phyloP scores from a whole-genome alignment of 106 monocot genomes.

The Dactylorhiza incarnata region DNA sequence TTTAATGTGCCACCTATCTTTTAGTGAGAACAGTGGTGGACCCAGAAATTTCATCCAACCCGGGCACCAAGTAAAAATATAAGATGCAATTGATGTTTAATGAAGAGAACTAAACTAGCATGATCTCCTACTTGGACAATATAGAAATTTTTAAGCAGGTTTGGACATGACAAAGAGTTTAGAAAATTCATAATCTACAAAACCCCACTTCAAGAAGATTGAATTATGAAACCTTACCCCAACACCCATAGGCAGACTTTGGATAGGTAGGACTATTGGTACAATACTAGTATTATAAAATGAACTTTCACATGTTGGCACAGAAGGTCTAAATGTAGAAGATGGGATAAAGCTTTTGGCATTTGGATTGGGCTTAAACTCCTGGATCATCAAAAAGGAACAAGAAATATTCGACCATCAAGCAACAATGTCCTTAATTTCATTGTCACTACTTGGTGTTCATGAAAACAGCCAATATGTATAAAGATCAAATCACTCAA shows the following conservation, averaged over 20 bases:
- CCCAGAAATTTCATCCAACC: too few relatives aligned
- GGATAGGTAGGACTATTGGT: constrained; percentile 53
- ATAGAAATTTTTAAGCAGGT: neutral
- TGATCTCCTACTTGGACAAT: neutral
- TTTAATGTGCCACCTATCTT: too few relatives aligned
- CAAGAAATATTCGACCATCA: neutral
- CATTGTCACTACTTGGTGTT: too few relatives aligned
- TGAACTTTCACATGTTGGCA: constrained; percentile 34
- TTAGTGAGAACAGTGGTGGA: too few relatives aligned
- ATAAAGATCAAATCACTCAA: too few relatives aligned
- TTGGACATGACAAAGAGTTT: neutral
- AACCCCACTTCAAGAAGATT: neutral
- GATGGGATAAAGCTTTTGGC: constrained; percentile 78
- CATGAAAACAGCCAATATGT: too few relatives aligned
- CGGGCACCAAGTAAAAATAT: too few relatives aligned
- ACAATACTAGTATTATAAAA: constrained; percentile 50
- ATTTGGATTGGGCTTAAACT: constrained; percentile 90
- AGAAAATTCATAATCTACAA: neutral
- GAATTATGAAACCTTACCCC: constrained; percentile 36
- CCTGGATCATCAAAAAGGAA: constrained; percentile 41
- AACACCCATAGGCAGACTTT: constrained; percentile 44
- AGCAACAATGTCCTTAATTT: neutral
- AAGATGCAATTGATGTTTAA: neutral
- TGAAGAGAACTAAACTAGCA: neutral
- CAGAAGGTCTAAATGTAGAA: constrained; percentile 42